Percentiles rank a stretch among this genome's conserved stretches.
Conservation (phyloP, 345 rosid species). For the Eucalyptus sp. region DNA sequence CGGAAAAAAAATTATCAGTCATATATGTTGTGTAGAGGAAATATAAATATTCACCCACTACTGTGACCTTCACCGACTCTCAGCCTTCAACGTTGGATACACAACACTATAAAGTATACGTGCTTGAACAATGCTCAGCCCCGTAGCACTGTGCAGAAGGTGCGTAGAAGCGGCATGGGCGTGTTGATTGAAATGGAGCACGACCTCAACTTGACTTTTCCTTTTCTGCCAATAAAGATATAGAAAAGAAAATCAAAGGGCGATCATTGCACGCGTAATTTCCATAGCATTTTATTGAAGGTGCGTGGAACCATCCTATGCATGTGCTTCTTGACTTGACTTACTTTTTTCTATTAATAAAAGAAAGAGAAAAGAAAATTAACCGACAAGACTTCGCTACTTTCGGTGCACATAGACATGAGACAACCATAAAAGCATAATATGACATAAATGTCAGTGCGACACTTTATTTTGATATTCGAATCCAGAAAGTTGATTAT, state of each 20-base stretch:
- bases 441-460: background rate
- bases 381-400: too few species aligned
- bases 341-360: too few species aligned
- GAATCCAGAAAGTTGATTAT: background rate
- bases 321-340: background rate
- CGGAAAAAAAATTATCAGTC: background rate
- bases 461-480: background rate
- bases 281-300: background rate
- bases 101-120: background rate
- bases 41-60: background rate
- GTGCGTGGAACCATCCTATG: background rate
- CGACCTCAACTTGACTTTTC: background rate
- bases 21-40: background rate
- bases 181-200: background rate
- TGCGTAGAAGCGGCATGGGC: background rate
- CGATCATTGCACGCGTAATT: background rate
- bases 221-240: background rate
- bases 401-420: too few species aligned
- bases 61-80: background rate
- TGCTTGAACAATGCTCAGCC: background rate
- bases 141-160: background rate
- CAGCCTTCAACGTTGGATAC: background rate
- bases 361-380: too few species aligned
- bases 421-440: background rate
- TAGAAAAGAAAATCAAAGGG: background rate